Evolutionary conservation across 225 moss, liverwort and hornwort genomes (phyloP), one percentile per base, ranked within the genome.

Genomic region (Asterella californica): DNA sequence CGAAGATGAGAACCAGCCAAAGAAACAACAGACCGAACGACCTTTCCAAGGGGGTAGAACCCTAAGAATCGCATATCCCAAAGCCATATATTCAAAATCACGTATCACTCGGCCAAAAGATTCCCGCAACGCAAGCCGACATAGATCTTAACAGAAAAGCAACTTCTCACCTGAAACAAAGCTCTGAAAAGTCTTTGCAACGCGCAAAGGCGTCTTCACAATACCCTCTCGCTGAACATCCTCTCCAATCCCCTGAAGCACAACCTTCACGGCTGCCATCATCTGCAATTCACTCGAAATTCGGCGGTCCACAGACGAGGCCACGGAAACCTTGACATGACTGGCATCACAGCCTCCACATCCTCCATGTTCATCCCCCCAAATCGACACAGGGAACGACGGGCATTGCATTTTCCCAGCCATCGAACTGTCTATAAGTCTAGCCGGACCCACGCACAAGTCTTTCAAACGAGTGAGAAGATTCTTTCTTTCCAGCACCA

Each of bases 161-260:
- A 54, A 32, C 47, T 71, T 54, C 29, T 59, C 4, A 21, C 96
- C 94, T 94, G 82, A 85, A 75, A 91, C 87, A 45, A 94, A 94
- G 79, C 85, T 91, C 80, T 90, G 91, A 75, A 97, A 94, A 30
- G 96, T 91, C 76, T 91, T 90, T 11, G 94, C 92, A 59, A 97
- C 96, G 47, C 96, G 96, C 33, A 97, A 27, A 60, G 96, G 96
- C 32, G 96, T 97, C 78, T 93, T 93, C 68, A 90, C 83, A 5
- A 94, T 87, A 9, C 96, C 96, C 30, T 97, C 96, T 19, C 96
- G 96, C 22, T 81, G 84, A 27, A 88, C 90, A 68, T 97, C 94
- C 74, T 97, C 94, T 34, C 96, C 96, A 47, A 97, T 84, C n/a
- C 91, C 89, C 42, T 84, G 81, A 36, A 97, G 88, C 64, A 97